Evolutionary conservation across 805 yeast species (phyloP).

Genomic region (Tetrapisispora iriomotensis): DNA sequence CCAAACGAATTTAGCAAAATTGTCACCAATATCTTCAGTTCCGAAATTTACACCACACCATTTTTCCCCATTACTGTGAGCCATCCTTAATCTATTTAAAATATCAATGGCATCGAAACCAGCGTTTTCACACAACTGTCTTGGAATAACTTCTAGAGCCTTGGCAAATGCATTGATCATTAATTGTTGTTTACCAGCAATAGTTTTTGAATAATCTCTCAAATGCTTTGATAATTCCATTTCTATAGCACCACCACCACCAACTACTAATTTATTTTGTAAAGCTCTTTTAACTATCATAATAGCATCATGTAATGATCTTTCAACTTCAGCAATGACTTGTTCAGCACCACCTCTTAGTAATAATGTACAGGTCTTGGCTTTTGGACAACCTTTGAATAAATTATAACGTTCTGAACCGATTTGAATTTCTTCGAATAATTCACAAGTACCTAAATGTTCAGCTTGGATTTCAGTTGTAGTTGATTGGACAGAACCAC

Average conservation of each 20-base stretch:
- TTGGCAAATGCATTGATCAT: slow-evolving; percentile 88
- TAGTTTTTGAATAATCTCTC: slow-evolving; percentile 75
- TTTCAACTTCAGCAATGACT: slow-evolving; percentile 94
- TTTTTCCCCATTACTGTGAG: slow-evolving; percentile 84
- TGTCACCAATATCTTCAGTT: slow-evolving; percentile 71
- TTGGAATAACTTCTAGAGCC: slow-evolving; percentile 91
- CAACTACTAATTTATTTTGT: slow-evolving; percentile 77
- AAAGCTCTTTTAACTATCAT: slow-evolving; percentile 96
- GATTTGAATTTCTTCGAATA: slow-evolving; percentile 87
- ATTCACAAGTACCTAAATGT: slow-evolving; percentile 76
- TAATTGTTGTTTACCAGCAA: slow-evolving; percentile 93
- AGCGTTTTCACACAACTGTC: slow-evolving; percentile 97
- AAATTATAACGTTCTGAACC: slow-evolving; percentile 93
- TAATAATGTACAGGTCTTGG: slow-evolving; percentile 86
- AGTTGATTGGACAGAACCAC: slow-evolving; percentile 79
- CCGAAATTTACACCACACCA: slow-evolving; percentile 93
- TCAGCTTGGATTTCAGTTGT: slow-evolving; percentile 56
- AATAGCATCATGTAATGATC: slow-evolving; percentile 95
- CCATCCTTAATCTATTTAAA: slow-evolving; percentile 80
- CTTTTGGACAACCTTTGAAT: slow-evolving; percentile 84
- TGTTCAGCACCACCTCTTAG: slow-evolving; percentile 98
- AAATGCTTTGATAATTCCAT: slow-evolving; percentile 89
- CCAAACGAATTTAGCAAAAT: slow-evolving; percentile 85
- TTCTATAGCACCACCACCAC: slow-evolving; percentile 99
- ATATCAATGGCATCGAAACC: slow-evolving; percentile 97